Percentiles rank a stretch among this genome's conserved stretches.
Conservation (phyloP, 805 yeast species). For the Wickerhamiella shivajii region DNA sequence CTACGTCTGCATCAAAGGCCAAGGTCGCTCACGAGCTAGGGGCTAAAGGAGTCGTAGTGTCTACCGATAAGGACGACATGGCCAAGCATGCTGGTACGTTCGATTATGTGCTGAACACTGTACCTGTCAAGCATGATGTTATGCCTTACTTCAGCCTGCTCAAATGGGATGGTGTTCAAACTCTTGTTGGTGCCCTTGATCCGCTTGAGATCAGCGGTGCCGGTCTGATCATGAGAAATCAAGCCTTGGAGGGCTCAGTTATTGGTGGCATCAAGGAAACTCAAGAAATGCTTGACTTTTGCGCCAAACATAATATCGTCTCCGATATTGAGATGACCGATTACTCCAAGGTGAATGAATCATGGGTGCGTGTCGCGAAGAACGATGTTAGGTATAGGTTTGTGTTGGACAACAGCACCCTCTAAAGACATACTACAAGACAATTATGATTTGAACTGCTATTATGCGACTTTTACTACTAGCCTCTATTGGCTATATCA, state of each 20-base stretch:
- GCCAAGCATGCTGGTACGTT: slow-evolving; percentile 24
- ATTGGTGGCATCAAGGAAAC: slow-evolving; percentile 54
- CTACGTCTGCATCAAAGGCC: no score
- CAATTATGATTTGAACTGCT: no score
- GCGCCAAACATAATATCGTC: slow-evolving; percentile 41
- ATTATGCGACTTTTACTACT: no score
- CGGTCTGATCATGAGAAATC: slow-evolving; percentile 32
- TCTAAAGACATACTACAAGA: not conserved
- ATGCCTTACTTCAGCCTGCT: slow-evolving; percentile 34
- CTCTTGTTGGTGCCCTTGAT: slow-evolving; percentile 53
- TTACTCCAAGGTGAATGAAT: slow-evolving; percentile 21
- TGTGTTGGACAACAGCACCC: slow-evolving; percentile 11
- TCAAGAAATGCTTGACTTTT: slow-evolving; percentile 47
- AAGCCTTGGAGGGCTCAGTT: slow-evolving; percentile 31
- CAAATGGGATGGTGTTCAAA: slow-evolving; percentile 42
- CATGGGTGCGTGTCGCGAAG: slow-evolving; percentile 10
- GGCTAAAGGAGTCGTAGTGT: slow-evolving; percentile 40
- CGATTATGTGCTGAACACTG: slow-evolving; percentile 41
- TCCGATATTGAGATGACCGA: slow-evolving; percentile 53
- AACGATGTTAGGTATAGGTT: slow-evolving; percentile 14
- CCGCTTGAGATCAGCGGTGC: slow-evolving; percentile 28
- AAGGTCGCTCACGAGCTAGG: slow-evolving; percentile 26
- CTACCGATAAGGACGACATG: slow-evolving; percentile 30
- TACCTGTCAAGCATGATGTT: slow-evolving; percentile 36
- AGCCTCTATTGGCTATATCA: no score